phyloP scores from a whole-genome alignment of 2,329 filamentous ascomycete species.

The Arthroderma sp. region DNA sequence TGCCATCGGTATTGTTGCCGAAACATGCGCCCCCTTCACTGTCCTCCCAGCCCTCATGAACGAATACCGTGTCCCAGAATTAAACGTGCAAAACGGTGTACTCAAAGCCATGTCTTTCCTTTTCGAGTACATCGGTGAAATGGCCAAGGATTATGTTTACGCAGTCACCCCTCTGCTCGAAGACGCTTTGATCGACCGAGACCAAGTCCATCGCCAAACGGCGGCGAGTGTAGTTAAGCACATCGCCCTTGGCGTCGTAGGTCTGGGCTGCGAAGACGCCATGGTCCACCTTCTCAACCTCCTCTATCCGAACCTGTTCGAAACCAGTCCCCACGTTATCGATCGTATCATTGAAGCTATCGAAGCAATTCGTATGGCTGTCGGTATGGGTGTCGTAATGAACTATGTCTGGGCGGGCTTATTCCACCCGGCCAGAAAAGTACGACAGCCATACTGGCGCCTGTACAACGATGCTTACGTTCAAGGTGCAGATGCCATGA shows the following conservation, averaged over 20 bases:
- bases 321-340: constrained; percentile 96
- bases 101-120: constrained; percentile 94
- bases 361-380: constrained; percentile 84
- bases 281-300: constrained; percentile 97
- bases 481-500: constrained; percentile 81
- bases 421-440: constrained; percentile 93
- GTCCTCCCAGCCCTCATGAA: constrained; percentile 99
- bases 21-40: constrained; percentile 96
- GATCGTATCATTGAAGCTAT: constrained; percentile 96
- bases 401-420: constrained; percentile 98
- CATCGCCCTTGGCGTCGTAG: constrained; percentile 92
- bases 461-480: constrained; percentile 97
- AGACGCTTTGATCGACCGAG: constrained; percentile 91
- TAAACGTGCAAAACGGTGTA: constrained; percentile 97
- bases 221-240: constrained; percentile 96
- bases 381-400: constrained; percentile 83
- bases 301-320: constrained; percentile 91
- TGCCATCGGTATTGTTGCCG: constrained; percentile 94
- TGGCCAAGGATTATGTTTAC: constrained; percentile 99
- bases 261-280: constrained; percentile 91
- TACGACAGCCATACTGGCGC: constrained; percentile 88
- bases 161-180: constrained; percentile 91
- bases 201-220: constrained; percentile 95
- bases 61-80: constrained; percentile 93
- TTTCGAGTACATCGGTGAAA: constrained; percentile 98